Base-by-base conservation (phyloP, 2,329 filamentous ascomycete genomes). In the Pyricularia pennisetigena region DNA sequence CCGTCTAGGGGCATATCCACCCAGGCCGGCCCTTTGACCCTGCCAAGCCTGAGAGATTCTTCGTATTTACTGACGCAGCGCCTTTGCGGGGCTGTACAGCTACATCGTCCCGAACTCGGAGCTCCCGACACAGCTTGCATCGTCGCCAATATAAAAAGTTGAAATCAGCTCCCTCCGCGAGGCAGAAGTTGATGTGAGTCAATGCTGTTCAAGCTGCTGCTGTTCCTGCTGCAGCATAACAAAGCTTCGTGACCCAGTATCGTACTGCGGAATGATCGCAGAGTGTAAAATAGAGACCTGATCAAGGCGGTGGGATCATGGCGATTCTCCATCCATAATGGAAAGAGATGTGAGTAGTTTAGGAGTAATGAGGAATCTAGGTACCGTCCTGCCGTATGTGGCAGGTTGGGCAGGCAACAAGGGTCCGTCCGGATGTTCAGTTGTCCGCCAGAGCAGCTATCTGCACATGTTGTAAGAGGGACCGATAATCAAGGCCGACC, bases 361-460 rank as follows among this genome's bases (percentile, higher is more conserved):
- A 20, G 6, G 8, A 26, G 57, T 26, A 26, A 61, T 16, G 3
- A 16, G 23, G 57, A 23, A 7, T 23, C 35, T 24, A 2, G 64
- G 35, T 8, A 12, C 64, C n/a, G 23, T 14, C 23, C 35, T 41
- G 30, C 64, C 64, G 1, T 54, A 49, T 49, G 64, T 24, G 35
- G 35, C 35, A 4, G 32, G 35, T 35, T 54, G 30, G 64, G 26
- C 54, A 32, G 26, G 64, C 35, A 28, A 35, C n/a, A 28, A 41
- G 23, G 64, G 26, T 24, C 32, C 30, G n/a, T 66, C 8, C 54
- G 64, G 64, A 49, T 54, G 24, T 54, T 28, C 35, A 54, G 23
- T 26, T 66, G 64, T 12, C 64, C 30, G 32, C 64, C 64, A 54
- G 35, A 66, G 14, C 64, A 66, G 64, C 20, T 66, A 12, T 23